Evolutionary conservation across 305 asterid species (phyloP).

Genomic region (Fraxinus sp.): DNA sequence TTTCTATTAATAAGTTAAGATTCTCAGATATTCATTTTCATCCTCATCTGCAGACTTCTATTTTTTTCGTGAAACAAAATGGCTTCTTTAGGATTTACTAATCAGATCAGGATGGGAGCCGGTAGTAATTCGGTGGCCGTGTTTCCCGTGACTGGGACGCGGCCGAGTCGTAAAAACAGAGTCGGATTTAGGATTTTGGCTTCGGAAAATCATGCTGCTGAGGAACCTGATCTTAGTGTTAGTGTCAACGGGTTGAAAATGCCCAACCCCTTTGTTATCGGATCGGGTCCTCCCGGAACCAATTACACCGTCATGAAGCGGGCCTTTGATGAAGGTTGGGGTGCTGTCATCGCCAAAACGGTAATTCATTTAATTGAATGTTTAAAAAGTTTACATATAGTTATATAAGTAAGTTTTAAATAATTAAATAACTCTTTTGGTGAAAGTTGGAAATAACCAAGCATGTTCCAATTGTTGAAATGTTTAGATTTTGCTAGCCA

Average conservation of each 20-base stretch:
- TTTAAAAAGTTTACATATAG: neutral
- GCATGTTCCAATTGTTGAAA: neutral
- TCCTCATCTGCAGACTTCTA: slow-evolving; percentile 31
- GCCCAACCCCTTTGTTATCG: slow-evolving; percentile 96
- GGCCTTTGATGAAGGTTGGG: slow-evolving; percentile 98
- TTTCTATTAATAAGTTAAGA: slow-evolving; percentile 18
- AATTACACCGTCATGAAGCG: slow-evolving; percentile 88
- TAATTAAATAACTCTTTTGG: neutral
- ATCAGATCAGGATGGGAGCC: slow-evolving; percentile 27
- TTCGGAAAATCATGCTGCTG: slow-evolving; percentile 25
- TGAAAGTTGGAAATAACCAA: neutral
- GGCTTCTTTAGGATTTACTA: slow-evolving; percentile 54
- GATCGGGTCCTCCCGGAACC: slow-evolving; percentile 98
- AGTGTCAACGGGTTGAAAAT: slow-evolving; percentile 81
- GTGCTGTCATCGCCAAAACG: slow-evolving; percentile 96
- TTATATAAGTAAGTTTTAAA: neutral
- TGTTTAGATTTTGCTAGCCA: neutral
- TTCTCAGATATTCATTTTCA: slow-evolving; percentile 55
- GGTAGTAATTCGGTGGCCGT: slow-evolving; percentile 33
- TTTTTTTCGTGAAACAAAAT: slow-evolving; percentile 6
- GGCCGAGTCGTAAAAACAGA: slow-evolving; percentile 26
- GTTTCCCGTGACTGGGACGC: slow-evolving; percentile 33
- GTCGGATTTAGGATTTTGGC: slow-evolving; percentile 55
- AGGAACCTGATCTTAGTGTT: slow-evolving; percentile 85
- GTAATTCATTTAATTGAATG: slow-evolving; percentile 29